Evolutionary conservation across 768 basidiomycete species (phyloP).

Genomic region (Serendipita sp.): DNA sequence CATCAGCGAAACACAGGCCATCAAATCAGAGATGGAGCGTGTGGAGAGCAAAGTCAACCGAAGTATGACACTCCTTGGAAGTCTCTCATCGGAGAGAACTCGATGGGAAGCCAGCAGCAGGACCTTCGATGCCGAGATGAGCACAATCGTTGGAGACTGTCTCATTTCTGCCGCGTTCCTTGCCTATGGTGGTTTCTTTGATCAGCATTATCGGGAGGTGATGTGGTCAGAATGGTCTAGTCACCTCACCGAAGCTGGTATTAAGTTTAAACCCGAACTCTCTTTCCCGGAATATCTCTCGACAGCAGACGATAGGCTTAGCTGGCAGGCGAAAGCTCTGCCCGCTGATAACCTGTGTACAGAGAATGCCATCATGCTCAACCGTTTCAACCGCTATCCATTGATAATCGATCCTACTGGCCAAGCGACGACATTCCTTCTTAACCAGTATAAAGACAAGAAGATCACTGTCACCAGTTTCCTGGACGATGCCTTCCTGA

Average conservation of each 20-base stretch:
- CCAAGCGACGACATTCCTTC: conserved; percentile 85
- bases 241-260: conserved; percentile 74
- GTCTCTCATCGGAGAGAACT: conserved; percentile 82
- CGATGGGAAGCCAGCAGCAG: conserved; percentile 92
- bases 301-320: conserved; percentile 87
- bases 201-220: conserved; percentile 90
- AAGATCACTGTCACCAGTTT: conserved; percentile 98
- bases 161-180: conserved; percentile 90
- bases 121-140: conserved; percentile 96
- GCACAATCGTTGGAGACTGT: conserved; percentile 95
- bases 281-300: conserved; percentile 92
- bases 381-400: conserved; percentile 93
- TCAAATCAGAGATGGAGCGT: conserved; percentile 94
- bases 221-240: conserved; percentile 95
- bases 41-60: conserved; percentile 95
- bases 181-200: conserved; percentile 96
- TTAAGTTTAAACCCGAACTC: conserved; percentile 85
- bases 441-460: conserved; percentile 87
- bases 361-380: conserved; percentile 99
- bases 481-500: conserved; percentile 96
- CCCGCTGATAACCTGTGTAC: conserved; percentile 91
- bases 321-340: conserved; percentile 91
- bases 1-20: conserved; percentile 92
- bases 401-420: conserved; percentile 97
- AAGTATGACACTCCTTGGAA: conserved; percentile 87